Conservation (phyloP, 306 rosid species). For the Castanea sativa region DNA sequence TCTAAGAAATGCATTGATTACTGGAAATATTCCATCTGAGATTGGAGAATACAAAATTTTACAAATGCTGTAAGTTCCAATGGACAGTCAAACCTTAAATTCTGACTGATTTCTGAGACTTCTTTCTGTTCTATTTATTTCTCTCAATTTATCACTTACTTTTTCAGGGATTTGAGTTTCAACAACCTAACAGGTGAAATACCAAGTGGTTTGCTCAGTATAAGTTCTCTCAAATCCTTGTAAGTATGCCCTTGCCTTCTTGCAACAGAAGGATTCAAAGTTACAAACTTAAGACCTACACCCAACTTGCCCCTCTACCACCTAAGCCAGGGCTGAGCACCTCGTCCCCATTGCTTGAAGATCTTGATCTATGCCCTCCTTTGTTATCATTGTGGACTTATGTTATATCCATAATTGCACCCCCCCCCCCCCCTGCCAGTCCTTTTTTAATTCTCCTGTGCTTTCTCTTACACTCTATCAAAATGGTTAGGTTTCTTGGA, state of each 20-base stretch:
- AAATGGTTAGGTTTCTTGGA: conserved; percentile 35
- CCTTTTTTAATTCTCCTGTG: neutral
- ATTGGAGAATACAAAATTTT: conserved; percentile 17
- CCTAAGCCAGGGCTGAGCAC: too few species aligned
- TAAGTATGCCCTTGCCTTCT: neutral
- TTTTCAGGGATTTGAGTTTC: conserved; percentile 28
- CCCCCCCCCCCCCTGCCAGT: too few species aligned
- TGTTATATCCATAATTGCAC: too few species aligned
- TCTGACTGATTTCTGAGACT: neutral
- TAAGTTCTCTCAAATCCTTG: conserved; percentile 15
- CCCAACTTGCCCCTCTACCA: too few species aligned
- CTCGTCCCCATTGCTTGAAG: neutral
- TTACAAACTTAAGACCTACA: too few species aligned
- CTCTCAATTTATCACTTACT: neutral
- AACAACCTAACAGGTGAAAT: conserved; percentile 27
- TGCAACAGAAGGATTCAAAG: too few species aligned
- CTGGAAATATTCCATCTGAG: conserved; percentile 24
- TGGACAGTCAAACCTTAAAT: neutral
- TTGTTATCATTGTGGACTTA: too few species aligned
- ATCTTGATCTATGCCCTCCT: neutral
- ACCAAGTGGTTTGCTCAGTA: conserved; percentile 23
- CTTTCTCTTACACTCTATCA: neutral
- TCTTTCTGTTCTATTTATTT: neutral
- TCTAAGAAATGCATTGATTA: conserved; percentile 29
- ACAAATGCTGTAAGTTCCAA: conserved; percentile 4